Evolutionary conservation across 2,329 filamentous ascomycete species (phyloP).

Genomic region (Colletotrichum musae): DNA sequence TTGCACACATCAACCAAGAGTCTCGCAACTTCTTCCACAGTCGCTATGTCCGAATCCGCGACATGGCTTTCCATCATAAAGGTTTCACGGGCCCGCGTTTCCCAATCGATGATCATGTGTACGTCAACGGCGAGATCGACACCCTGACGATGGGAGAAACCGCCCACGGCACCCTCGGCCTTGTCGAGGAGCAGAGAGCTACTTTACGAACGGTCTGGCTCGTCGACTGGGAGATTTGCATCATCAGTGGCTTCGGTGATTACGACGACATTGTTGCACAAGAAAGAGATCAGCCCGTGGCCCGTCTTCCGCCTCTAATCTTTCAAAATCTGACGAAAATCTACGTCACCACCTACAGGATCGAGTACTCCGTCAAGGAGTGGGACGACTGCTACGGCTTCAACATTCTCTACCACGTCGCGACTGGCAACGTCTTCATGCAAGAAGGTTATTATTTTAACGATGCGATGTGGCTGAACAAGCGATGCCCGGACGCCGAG

Average conservation of each 20-base stretch:
- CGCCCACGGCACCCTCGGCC: neutral
- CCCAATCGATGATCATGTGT: too few relatives aligned
- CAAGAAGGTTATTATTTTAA: neutral
- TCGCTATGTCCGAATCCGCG: neutral
- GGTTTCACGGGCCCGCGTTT: too few relatives aligned
- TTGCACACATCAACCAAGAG: neutral
- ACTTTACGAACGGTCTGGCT: neutral
- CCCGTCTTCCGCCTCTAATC: neutral
- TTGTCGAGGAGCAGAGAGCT: neutral
- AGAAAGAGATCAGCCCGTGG: neutral
- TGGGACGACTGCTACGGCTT: neutral
- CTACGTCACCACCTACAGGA: neutral
- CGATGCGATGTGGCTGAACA: neutral
- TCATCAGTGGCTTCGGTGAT: neutral
- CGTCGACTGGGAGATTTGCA: neutral
- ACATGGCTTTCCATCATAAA: neutral
- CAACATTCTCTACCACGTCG: neutral
- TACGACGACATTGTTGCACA: neutral
- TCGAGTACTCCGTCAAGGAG: neutral
- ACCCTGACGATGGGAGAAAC: neutral
- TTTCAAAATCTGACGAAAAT: neutral
- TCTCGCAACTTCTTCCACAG: neutral
- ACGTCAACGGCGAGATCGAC: slow-evolving; percentile 1
- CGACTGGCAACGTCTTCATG: slow-evolving; percentile 1
- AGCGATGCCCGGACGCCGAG: neutral